A percentile compares a stretch with the other conserved stretches of the same genome.
Evolutionary conservation across 2,329 filamentous ascomycete species (phyloP).

Genomic region (Microdochium bolleyi): DNA sequence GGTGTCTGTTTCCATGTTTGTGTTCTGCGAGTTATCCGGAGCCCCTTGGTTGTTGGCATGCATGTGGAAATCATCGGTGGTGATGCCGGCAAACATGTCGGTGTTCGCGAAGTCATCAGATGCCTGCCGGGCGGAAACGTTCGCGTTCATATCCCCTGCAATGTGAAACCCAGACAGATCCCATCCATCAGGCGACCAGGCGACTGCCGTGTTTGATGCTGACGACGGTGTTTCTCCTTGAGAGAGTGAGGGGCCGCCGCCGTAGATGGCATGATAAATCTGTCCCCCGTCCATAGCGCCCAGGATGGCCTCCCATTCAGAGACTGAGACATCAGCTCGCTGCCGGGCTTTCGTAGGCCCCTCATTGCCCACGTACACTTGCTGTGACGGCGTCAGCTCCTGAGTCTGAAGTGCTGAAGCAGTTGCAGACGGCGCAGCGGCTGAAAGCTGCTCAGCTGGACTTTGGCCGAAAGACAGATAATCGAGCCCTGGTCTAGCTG

Average conservation of each 20-base stretch:
- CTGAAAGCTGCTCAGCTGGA: conserved; percentile 28
- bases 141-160: conserved; percentile 32
- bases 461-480: conserved; percentile 34
- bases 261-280: conserved; percentile 75
- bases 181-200: conserved; percentile 52
- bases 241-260: conserved; percentile 44
- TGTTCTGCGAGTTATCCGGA: neutral
- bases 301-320: conserved; percentile 78
- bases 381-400: conserved; percentile 7
- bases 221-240: conserved; percentile 36
- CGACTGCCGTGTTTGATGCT: conserved; percentile 20
- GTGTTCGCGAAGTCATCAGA: conserved; percentile 40
- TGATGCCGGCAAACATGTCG: conserved; percentile 35
- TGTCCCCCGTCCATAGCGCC: conserved; percentile 72
- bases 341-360: conserved; percentile 28
- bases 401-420: conserved; percentile 8
- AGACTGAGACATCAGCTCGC: conserved; percentile 41
- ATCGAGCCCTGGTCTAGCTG: conserved; percentile 50
- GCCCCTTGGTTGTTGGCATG: neutral
- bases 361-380: conserved; percentile 26
- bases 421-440: conserved; percentile 19
- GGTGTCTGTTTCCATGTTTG: neutral
- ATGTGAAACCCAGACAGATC: conserved; percentile 43
- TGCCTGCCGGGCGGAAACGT: conserved; percentile 35
- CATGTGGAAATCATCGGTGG: conserved; percentile 19